phyloP scores from a whole-genome alignment of 306 rosid genomes.

The Quillaja saponaria region DNA sequence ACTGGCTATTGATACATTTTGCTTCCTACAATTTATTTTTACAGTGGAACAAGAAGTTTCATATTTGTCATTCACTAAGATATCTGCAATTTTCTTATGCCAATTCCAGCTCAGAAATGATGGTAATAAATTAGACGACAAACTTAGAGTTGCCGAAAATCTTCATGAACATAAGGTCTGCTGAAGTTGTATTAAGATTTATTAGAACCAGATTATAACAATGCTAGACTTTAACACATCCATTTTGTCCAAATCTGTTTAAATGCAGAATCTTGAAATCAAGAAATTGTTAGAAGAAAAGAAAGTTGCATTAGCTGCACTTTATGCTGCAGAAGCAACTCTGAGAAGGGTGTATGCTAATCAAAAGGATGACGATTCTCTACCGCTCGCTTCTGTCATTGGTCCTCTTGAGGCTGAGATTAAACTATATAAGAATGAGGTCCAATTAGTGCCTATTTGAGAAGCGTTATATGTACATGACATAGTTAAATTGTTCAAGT shows the following conservation, averaged over 20 bases:
- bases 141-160: slow-evolving; percentile 46
- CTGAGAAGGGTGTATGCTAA: slow-evolving; percentile 70
- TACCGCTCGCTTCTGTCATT: slow-evolving; percentile 63
- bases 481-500: slow-evolving; percentile 1
- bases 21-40: background rate
- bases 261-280: slow-evolving; percentile 77
- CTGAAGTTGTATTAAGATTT: slow-evolving; percentile 9
- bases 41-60: slow-evolving; percentile 4
- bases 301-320: slow-evolving; percentile 84
- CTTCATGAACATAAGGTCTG: slow-evolving; percentile 76
- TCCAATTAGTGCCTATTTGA: slow-evolving; percentile 22
- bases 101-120: slow-evolving; percentile 63
- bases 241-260: slow-evolving; percentile 23
- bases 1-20: too few species aligned
- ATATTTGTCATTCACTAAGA: background rate
- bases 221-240: slow-evolving; percentile 16
- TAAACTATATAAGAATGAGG: slow-evolving; percentile 83
- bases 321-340: slow-evolving; percentile 86
- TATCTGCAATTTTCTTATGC: slow-evolving; percentile 2
- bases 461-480: background rate
- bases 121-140: slow-evolving; percentile 54
- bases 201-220: slow-evolving; percentile 12
- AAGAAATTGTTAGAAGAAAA: slow-evolving; percentile 69
- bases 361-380: slow-evolving; percentile 67
- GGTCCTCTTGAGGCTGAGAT: slow-evolving; percentile 93